Percentiles rank a stretch among this genome's conserved stretches.
phyloP scores from a whole-genome alignment of 2,329 filamentous ascomycete genomes.

The Claviceps capensis region DNA sequence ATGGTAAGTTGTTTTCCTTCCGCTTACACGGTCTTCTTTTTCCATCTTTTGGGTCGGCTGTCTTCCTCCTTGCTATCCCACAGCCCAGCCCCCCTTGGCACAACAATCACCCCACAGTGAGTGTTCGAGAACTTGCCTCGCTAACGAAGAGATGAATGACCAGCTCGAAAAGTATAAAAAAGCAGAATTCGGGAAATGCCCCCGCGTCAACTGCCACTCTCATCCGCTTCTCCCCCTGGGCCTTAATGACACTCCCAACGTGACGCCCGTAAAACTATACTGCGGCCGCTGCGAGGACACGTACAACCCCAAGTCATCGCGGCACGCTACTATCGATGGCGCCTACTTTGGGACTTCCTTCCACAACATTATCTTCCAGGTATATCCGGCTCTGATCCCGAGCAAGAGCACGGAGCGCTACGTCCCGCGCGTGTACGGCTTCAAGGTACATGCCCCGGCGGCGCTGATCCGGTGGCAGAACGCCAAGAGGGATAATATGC shows the following conservation, averaged over 20 bases:
- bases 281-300: slow-evolving; percentile 95
- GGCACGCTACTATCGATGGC: slow-evolving; percentile 88
- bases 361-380: slow-evolving; percentile 98
- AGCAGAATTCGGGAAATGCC: slow-evolving; percentile 94
- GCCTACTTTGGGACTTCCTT: slow-evolving; percentile 98
- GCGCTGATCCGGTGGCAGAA: slow-evolving; percentile 88
- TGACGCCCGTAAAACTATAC: slow-evolving; percentile 91
- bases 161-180: slow-evolving; percentile 99
- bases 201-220: slow-evolving; percentile 85
- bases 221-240: slow-evolving; percentile 93
- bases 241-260: slow-evolving; percentile 74
- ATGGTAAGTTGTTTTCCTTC: slow-evolving; percentile 52
- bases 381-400: slow-evolving; percentile 83
- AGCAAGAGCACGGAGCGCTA: slow-evolving; percentile 77
- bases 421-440: slow-evolving; percentile 82
- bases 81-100: no score
- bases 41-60: not conserved
- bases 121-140: no score
- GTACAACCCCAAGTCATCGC: slow-evolving; percentile 96
- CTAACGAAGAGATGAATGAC: no score
- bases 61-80: not conserved
- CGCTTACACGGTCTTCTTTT: not conserved
- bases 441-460: slow-evolving; percentile 84
- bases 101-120: no score
- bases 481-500: slow-evolving; percentile 66